A percentile compares a stretch with the other conserved stretches of the same genome.
Evolutionary conservation across 495 filamentous ascomycete species (phyloP).

Genomic region (Trichoderma asperelloides): DNA sequence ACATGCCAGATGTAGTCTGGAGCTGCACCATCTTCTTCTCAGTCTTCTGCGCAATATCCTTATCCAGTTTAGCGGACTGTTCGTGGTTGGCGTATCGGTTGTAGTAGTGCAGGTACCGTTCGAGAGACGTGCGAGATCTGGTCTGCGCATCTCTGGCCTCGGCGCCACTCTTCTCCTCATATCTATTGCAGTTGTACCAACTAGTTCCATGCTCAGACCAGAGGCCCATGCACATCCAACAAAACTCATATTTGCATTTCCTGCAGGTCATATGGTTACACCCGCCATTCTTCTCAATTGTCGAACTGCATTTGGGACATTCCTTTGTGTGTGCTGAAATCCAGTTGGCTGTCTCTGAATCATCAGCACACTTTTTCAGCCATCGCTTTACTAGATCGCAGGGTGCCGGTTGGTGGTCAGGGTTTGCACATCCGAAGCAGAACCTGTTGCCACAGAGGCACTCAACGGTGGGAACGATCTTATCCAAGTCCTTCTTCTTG

Average conservation of each 20-base stretch:
- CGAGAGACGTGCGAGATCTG: constrained; percentile 76
- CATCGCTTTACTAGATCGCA: constrained; percentile 89
- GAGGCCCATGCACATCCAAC: constrained; percentile 99
- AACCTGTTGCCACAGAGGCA: constrained; percentile 80
- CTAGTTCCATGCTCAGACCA: constrained; percentile 99
- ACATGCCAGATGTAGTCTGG: constrained; percentile 87
- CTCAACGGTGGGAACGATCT: constrained; percentile 79
- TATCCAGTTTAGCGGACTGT: constrained; percentile 93
- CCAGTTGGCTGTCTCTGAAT: constrained; percentile 98
- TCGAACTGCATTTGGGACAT: constrained; percentile 89
- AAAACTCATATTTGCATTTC: constrained; percentile 98
- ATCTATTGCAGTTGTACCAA: constrained; percentile 99
- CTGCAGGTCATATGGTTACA: constrained; percentile 99
- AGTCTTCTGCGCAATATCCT: constrained; percentile 90
- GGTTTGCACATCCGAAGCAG: constrained; percentile 92
- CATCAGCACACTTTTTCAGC: constrained; percentile 97
- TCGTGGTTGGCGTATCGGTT: constrained; percentile 98
- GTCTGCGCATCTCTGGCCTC: constrained; percentile 89
- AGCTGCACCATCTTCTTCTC: constrained; percentile 98
- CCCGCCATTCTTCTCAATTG: constrained; percentile 98
- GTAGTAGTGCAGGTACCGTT: constrained; percentile 96
- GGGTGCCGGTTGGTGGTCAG: constrained; percentile 88
- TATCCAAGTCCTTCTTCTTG: constrained; percentile 73
- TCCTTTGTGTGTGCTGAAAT: constrained; percentile 99
- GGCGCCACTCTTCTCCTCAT: constrained; percentile 85